Percentiles rank a stretch among this genome's conserved stretches.
phyloP scores from a whole-genome alignment of 495 filamentous ascomycete species.

The Lindgomyces ingoldianus region DNA sequence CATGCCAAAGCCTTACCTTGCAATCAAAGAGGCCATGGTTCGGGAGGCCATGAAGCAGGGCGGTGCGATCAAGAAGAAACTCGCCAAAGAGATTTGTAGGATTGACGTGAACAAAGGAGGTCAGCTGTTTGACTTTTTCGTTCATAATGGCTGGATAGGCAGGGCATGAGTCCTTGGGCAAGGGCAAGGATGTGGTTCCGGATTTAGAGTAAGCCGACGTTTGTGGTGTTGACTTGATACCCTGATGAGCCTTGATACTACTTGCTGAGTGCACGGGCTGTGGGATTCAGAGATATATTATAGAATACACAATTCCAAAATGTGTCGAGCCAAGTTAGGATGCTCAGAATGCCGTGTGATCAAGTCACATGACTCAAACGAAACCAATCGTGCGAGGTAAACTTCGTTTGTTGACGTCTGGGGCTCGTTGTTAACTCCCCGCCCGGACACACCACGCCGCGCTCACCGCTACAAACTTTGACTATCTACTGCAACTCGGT shows the following conservation, averaged over 20 bases:
- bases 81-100: constrained; percentile 70
- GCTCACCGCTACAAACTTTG: no score
- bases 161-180: constrained; percentile 50
- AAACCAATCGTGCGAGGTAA: no score
- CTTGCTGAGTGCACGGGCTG: no score
- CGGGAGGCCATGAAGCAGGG: constrained; percentile 87
- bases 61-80: constrained; percentile 86
- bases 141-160: constrained; percentile 86
- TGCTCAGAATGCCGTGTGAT: no score
- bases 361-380: no score
- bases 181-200: neutral
- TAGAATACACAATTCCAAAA: neutral
- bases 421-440: no score
- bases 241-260: no score
- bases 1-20: constrained; percentile 89
- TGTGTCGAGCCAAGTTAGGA: no score
- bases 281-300: neutral
- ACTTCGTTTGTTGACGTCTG: no score
- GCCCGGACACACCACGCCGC: constrained; percentile 4
- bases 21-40: constrained; percentile 86
- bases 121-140: constrained; percentile 91
- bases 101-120: constrained; percentile 66
- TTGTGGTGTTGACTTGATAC: neutral
- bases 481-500: no score
- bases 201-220: neutral